Evolutionary conservation across 2,329 filamentous ascomycete species (phyloP), one percentile per base, ranked within the genome.

Genomic region (Aspergillus neoniger): DNA sequence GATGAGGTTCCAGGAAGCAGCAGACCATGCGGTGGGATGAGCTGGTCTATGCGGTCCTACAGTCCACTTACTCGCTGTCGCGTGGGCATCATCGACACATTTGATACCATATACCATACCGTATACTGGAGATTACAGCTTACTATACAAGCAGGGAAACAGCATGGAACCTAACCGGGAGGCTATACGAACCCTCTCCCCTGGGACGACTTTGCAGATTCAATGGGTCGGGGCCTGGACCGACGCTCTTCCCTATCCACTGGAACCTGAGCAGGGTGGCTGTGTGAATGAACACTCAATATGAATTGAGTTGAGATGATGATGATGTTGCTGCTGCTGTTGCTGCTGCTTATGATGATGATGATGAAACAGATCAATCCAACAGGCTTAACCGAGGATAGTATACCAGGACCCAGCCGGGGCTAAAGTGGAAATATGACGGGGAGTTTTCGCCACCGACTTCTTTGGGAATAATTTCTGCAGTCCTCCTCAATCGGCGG

Each of bases 401-500:
- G 32, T 36, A 36, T 36, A 36, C 21, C 19, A n/a, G 21, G 21
- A 28, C 23, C 44, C 41, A 44, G 19, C 19, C 41, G 41, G 41
- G 41, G 10, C 15, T 12, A 36, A 14, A 36, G 32, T 36, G 32
- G 44, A 21, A 48, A 50, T 32, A 17, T 30, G 47, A 30, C 47
- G 47, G 23, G 47, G 41, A n/a, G 25, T 32, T 50, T 50, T 44
- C 41, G 47, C 47, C 47, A 50, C 47, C 47, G 47, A 50, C 47
- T 14, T n/a, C 9, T 30, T 50, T 28, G 21, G 44, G 47, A 21
- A 23, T 28, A 28, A 8, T 17, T 30, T 12, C 15, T 30, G 47
- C 47, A 49, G 44, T 36, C 32, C 32, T 36, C 32, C 32, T 36
- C 32, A 25, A 49, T 49, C 44, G 44, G 44, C 47, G 47, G 47